Percentiles rank a stretch among this genome's conserved stretches.
phyloP scores from a whole-genome alignment of 192 early-diverging fungal species.

The Linnemannia hyalina region DNA sequence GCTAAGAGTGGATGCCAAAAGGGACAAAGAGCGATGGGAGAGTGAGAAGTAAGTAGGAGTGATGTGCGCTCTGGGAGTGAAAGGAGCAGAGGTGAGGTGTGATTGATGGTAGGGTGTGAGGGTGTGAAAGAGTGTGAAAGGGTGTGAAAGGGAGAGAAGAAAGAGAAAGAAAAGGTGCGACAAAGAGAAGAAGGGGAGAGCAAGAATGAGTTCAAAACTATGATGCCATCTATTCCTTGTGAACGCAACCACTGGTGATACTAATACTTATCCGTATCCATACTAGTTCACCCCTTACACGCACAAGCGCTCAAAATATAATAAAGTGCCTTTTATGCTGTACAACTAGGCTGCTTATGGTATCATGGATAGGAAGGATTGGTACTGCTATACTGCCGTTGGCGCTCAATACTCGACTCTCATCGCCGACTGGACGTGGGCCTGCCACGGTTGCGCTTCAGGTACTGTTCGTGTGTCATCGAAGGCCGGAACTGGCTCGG shows the following conservation, averaged over 20 bases:
- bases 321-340: no score
- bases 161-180: background rate
- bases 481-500: conserved; percentile 27
- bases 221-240: no score
- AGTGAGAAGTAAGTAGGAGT: background rate
- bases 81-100: background rate
- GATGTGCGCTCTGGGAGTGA: background rate
- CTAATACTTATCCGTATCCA: no score
- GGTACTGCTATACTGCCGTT: no score
- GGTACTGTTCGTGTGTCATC: conserved; percentile 27
- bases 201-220: no score
- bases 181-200: no score
- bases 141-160: background rate
- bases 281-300: no score
- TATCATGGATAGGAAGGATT: background rate
- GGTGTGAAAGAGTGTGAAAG: no score
- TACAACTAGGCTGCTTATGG: no score
- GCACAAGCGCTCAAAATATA: background rate
- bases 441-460: conserved; percentile 11
- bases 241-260: no score
- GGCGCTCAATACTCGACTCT: no score
- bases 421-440: background rate
- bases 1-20: background rate
- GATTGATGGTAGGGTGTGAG: no score
- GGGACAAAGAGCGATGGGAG: background rate